Evolutionary conservation across 139 green algal species (phyloP).

Genomic region (Auxenochlorella pyrenoidosa): DNA sequence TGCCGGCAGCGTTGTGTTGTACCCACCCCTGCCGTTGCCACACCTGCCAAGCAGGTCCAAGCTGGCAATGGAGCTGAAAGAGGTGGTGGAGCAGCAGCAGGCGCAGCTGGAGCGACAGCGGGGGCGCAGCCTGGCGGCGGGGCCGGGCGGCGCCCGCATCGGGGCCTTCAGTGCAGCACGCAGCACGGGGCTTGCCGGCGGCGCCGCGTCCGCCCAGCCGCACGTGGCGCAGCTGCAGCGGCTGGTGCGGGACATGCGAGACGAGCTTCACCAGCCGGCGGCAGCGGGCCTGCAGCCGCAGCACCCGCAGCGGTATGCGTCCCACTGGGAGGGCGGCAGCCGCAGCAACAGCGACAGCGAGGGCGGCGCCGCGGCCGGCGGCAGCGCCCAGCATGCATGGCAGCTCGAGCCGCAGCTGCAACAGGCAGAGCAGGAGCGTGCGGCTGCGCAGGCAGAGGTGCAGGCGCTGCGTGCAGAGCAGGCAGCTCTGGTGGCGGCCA

Average conservation of each 20-base stretch:
- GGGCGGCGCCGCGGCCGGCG: not conserved
- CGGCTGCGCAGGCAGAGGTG: not conserved
- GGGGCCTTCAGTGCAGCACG: not conserved
- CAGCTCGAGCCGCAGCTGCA: not conserved
- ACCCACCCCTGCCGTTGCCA: too few species aligned
- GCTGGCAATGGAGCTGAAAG: conserved; percentile 34
- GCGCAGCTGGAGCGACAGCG: conserved; percentile 1
- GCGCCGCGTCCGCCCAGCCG: not conserved
- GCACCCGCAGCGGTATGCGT: not conserved
- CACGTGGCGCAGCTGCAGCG: conserved; percentile 35
- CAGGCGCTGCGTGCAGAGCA: not conserved
- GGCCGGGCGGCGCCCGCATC: not conserved
- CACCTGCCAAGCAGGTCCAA: conserved; percentile 10
- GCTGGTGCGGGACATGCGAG: conserved; percentile 31
- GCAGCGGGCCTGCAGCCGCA: not conserved
- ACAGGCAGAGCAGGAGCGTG: not conserved
- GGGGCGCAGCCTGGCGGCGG: not conserved
- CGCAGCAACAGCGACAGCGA: not conserved
- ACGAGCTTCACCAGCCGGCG: conserved; percentile 19
- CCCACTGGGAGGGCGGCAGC: not conserved
- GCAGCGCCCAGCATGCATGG: not conserved
- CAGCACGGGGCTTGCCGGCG: not conserved
- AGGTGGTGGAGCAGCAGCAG: conserved; percentile 41
- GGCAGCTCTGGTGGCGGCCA: not conserved
- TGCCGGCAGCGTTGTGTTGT: too few species aligned